A percentile compares a stretch with the other conserved stretches of the same genome.
Conservation (phyloP, 495 filamentous ascomycete genomes). For the Penicillium robsamsonii region DNA sequence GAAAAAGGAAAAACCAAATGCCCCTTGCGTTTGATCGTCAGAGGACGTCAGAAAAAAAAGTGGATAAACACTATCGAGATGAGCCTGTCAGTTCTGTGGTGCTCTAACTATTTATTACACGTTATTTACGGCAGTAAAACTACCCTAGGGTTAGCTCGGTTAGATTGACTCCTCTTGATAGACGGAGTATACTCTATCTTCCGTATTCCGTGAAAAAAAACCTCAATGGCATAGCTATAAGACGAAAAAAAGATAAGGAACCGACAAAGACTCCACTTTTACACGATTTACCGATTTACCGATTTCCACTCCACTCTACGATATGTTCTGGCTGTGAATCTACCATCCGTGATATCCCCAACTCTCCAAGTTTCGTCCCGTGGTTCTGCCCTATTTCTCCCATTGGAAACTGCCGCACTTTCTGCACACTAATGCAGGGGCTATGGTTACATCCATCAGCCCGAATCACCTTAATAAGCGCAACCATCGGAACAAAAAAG, state of each 20-base stretch:
- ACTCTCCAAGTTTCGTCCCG: no score
- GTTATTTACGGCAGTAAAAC: background rate
- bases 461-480: background rate
- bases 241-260: background rate
- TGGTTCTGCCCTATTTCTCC: background rate
- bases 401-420: background rate
- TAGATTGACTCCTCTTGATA: background rate
- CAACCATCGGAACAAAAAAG: background rate
- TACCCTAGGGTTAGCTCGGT: background rate
- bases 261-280: no score
- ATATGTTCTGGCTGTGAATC: background rate
- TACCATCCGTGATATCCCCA: background rate
- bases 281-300: no score
- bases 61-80: background rate
- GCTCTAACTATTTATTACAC: background rate
- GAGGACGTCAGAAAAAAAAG: background rate
- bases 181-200: background rate
- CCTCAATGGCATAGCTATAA: background rate
- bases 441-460: background rate
- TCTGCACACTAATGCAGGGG: background rate
- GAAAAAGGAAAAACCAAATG: background rate
- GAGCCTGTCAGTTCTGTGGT: background rate
- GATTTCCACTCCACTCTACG: background rate
- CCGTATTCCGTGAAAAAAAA: background rate
- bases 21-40: background rate